Evolutionary conservation across 371 early-diverging fungal genomes (phyloP), one percentile per base, ranked within the genome.

Genomic region (Circinella umbellata): DNA sequence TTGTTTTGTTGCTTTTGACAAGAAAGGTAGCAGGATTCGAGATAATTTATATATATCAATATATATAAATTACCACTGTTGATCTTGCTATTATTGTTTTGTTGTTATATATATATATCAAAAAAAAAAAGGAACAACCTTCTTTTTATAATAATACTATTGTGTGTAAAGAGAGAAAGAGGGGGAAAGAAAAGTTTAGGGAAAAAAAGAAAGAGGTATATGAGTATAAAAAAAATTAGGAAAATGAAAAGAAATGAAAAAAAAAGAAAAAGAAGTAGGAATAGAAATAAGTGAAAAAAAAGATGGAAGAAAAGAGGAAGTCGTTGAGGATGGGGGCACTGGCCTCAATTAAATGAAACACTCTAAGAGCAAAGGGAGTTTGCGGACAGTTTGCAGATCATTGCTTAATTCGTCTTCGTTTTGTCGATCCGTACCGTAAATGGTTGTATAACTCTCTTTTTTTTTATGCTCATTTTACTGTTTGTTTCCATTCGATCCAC

Each of bases 121-220:
- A 42, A 42, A 42, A 42, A 9, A 42, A 42, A 42, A 42, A 42
- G 42, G 42, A 42, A 27, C 27, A 27, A 27, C 27, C 27, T 51
- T 51, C 15, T 51, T 51, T 13, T 51, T 13, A 51, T 5, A 51
- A 51, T 13, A 51, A 51, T 17, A 51, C 17, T 13, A 8, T 42
- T 42, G 57, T 59, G n/a, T 60, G 14, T n/a, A 35, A 47, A 54
- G 37, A 39, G 61, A 51, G 49, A 62, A 51, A 10, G 60, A 35
- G 46, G 37, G 36, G 49, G 11, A 51, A 34, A 39, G 27, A 55
- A 61, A 54, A 42, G 47, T 7, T 48, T 13, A 51, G n/a, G 17
- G n/a, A 27, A 68, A 18, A 49, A 68, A 61, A 61, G 35, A 36
- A 61, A 61, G 53, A 57, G 57, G 57, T 57, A 57, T 57, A 57